These are phyloP conservation scores for Casuarina equisetifolia DNA, from an alignment of 306 rosid genomes.

Conservation along the genomic window DNA sequence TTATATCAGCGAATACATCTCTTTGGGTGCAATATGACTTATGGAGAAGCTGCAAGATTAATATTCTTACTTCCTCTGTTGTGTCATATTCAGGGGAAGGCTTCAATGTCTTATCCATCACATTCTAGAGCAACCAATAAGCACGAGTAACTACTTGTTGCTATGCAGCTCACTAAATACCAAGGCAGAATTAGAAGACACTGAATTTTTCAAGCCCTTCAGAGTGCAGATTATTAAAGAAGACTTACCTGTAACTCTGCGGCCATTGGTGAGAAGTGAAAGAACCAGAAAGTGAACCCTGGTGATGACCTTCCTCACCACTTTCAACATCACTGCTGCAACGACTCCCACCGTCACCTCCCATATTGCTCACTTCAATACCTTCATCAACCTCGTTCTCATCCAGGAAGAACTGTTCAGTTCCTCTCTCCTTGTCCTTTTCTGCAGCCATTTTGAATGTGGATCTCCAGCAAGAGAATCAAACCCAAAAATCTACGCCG, in stretches of 20 bases:
- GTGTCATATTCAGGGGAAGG: neutral
- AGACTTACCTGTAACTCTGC: constrained; percentile 63
- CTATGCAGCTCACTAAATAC: neutral
- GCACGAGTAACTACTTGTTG: neutral
- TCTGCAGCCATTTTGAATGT: neutral
- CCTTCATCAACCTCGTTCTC: constrained; percentile 34
- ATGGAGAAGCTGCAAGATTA: neutral
- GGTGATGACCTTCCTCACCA: constrained; percentile 18
- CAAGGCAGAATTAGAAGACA: neutral
- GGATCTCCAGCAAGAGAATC: neutral
- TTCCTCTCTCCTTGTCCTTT: constrained; percentile 21
- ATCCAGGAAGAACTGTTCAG: constrained; percentile 34
- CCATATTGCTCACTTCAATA: constrained; percentile 34
- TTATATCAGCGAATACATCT: neutral
- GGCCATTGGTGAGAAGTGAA: constrained; percentile 77
- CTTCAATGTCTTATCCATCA: neutral
- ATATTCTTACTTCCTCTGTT: neutral
- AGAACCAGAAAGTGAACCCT: constrained; percentile 14
- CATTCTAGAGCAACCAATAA: neutral
- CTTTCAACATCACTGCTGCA: constrained; percentile 17
- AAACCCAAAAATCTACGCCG: neutral
- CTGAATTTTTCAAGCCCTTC: neutral
- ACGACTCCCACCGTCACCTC: constrained; percentile 20
- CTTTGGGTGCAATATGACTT: too few relatives aligned
- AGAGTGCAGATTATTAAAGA: neutral